Evolutionary conservation across 495 filamentous ascomycete species (phyloP), one percentile per base, ranked within the genome.

Genomic region (Penicillium parvum): DNA sequence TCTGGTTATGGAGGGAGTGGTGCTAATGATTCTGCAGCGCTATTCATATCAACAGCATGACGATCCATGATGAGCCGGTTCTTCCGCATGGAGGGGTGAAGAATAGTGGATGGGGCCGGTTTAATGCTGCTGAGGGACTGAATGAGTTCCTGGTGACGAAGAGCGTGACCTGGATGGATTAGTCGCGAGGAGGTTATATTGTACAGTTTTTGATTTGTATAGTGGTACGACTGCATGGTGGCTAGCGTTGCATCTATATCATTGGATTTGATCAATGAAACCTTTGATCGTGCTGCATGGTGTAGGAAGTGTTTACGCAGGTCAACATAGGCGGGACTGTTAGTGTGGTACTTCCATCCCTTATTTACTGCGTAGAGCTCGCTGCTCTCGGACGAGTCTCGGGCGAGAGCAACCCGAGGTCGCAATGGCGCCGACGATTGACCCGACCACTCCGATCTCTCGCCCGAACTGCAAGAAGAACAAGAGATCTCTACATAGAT

Each of bases 11-110:
- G 10, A 5, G 7, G 32, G 27, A 29, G 34, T 20, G 39, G 25
- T 12, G 20, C 32, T 37, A 23, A 43, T 46, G 35, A 14, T 30
- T 43, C 36, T 51, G 11, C 20, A 70, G 70, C 7, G 84, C 84
- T 20, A 85, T 96, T 17, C 89, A 95, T 63, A 89, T 95, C 55
- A 96, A 96, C 57, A 78, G 71, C 45, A 90, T 90, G 85, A 86
- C 81, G 0, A 79, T 95, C 5, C 87, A 95, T 52, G 90, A 96
- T 52, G 88, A 95, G 66, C 68, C 80, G 2, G 71, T 68, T 14
- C 59, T 94, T 36, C 87, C 88, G 11, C 88, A 94, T 66, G 88
- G 90, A 10, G 90, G 89, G 15, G 79, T 81, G 38, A 96, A 96
- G 75, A 77, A 80, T 39, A 88, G 84, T 51, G 90, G 90, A 3